These are phyloP conservation scores for Eucalyptus cladocalyx DNA, from an alignment of 345 rosid genomes.

Conservation along the genomic window DNA sequence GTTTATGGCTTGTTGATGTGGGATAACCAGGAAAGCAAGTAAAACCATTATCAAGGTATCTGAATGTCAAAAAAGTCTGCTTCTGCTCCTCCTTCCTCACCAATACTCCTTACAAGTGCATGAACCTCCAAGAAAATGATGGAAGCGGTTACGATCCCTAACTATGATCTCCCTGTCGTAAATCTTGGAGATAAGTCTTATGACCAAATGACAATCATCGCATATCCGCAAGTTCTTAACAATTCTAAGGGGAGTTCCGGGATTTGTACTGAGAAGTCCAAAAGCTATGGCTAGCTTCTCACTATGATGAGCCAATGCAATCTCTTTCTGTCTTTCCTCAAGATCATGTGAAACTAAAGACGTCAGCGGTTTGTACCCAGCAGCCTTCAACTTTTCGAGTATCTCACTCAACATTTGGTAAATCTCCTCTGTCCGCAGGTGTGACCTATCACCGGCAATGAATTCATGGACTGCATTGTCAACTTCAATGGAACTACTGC, in stretches of 20 bases:
- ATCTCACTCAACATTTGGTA: not conserved
- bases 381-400: not conserved
- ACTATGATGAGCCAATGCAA: not conserved
- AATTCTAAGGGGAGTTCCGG: not conserved
- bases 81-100: not conserved
- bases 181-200: not conserved
- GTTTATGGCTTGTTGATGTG: not conserved
- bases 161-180: not conserved
- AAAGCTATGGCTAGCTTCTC: slow-evolving; percentile 1
- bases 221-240: not conserved
- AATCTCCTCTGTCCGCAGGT: not conserved
- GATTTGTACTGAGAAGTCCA: not conserved
- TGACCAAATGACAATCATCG: not conserved
- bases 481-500: slow-evolving; percentile 3
- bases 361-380: not conserved
- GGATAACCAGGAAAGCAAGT: not conserved
- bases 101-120: not conserved
- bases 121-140: not conserved
- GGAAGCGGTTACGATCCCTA: not conserved
- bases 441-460: not conserved
- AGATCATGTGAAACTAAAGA: not conserved
- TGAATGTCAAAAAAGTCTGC: not conserved
- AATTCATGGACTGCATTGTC: not conserved
- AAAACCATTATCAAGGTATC: not conserved
- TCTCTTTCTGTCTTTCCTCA: slow-evolving; percentile 1